These are phyloP conservation scores for Penicillium sp. DNA, from an alignment of 2,329 filamentous ascomycete genomes.

Conservation along the genomic window DNA sequence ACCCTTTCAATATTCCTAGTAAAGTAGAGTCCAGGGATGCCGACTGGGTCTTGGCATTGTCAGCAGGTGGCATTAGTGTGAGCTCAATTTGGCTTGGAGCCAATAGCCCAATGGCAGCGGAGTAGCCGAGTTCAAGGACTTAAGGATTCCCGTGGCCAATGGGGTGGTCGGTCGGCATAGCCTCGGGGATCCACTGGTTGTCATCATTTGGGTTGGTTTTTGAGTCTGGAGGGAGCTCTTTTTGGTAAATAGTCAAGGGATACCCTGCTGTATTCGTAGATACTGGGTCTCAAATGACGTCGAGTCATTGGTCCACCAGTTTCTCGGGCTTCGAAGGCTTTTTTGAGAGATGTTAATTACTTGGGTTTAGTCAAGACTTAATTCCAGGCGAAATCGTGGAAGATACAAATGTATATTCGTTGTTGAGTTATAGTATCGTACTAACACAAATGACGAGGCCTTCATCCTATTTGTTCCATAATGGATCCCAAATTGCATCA, in stretches of 20 bases:
- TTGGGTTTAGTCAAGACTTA: too few species aligned
- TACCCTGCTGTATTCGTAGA: background rate
- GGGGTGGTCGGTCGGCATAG: background rate
- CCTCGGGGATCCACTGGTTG: background rate
- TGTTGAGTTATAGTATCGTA: too few species aligned
- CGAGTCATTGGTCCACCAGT: background rate
- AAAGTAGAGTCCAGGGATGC: background rate
- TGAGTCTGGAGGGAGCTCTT: background rate
- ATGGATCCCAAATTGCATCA: too few species aligned
- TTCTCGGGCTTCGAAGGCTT: background rate
- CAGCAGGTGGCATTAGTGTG: conserved; percentile 10
- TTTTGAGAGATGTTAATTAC: background rate
- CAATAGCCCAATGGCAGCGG: background rate
- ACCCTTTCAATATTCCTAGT: background rate
- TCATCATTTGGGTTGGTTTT: background rate
- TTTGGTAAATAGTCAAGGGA: background rate
- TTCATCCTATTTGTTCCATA: too few species aligned
- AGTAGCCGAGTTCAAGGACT: background rate
- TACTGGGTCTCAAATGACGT: background rate
- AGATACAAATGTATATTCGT: too few species aligned
- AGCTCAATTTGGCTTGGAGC: background rate
- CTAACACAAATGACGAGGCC: too few species aligned
- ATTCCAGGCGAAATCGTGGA: too few species aligned
- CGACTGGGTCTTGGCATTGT: background rate
- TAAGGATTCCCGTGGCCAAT: background rate